Evolutionary conservation across 1,284 basidiomycete genomes (phyloP), one percentile per base, ranked within the genome.

Genomic region (Megacollybia platyphylla): DNA sequence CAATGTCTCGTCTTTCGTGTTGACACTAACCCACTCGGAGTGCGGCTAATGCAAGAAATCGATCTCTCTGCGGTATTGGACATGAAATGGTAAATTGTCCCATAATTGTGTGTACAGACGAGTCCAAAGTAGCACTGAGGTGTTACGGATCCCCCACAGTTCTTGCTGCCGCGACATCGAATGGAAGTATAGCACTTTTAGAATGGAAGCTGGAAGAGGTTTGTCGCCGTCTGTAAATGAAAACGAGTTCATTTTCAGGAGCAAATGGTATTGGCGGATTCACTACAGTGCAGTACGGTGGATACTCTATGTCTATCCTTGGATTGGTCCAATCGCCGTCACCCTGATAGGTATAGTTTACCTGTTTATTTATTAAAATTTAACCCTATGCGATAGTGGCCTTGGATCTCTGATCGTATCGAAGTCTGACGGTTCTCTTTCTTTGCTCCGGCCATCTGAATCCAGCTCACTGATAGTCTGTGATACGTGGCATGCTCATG

Each of bases 11-110:
- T 90, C 8, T 84, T 83, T 52, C 60, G 70, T 40, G 56, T 74
- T 6, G 59, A 63, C 36, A 46, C 45, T 51, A 44, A 49, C 48
- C 46, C 62, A 47, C 26, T 26, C 48, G 37, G 43, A 40, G 45
- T 24, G 44, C 46, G 26, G 46, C 46, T 32, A 40, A 53, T 83
- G 2, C 82, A 91, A 53, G 64, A 79, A 17, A 68, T 89, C 34
- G 70, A 83, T 44, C 65, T 86, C 9, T 79, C 89, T 1, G 92
- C 90, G 7, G 73, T 97, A 20, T 68, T 86, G n/a, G 92, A 97
- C 55, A 79, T 89, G 71, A 94, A 94, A 71, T 97, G 92, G 92
- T 88, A 50, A 39, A 17, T 29, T 28, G 6, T 18, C 13, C 28
- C 9, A 6, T 7, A 7, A 18, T 32, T 4, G 17, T 11, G 27